Base-by-base conservation (phyloP, 2,329 filamentous ascomycete genomes). In the Mycogone perniciosa region DNA sequence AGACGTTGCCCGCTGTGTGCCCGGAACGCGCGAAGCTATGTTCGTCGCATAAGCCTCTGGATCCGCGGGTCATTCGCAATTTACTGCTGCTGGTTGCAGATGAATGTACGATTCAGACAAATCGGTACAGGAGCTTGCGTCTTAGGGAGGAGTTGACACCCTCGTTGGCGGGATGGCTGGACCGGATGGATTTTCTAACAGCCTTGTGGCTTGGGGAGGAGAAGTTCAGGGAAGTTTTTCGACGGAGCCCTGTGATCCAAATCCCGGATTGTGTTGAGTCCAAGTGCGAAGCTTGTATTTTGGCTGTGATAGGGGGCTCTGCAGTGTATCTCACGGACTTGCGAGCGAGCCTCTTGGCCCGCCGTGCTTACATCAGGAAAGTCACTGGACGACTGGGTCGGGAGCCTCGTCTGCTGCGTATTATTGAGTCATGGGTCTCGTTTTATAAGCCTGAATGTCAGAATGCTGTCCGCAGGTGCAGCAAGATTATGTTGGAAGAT, bases 241-340 rank as follows among this genome's bases (percentile, higher is more conserved):
- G 64, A 1, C 63, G 68, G n/a, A 59, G 67, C 2, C 20, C 30
- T 5, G 11, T 4, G 34, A 37, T 5, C n/a, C 11, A 5, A 4
- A 9, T 52, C 7, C 50, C 50, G 1, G 45, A 40, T 7, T 52
- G 50, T 8, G 46, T n/a, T 7, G 38, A 31, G 30, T 40, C 33
- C 0, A 33, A 31, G 2, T 82, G 79, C 54, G 73, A 79, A 57
- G 78, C 76, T 2, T 82, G 79, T 54, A 72, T 78, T 30, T 60
- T 82, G 9, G 69, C 75, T 2, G 66, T 67, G 3, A 59, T 82
- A 1, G 77, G 77, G 2, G 73, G 72, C 0, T 67, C 69, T 31
- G 61, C 59, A 4, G 59, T 66, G 11, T 56, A 71, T 1, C 61
- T 82, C 2, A 60, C 65, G 5, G 76, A 78, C 56, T 57, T 82